phyloP scores from a whole-genome alignment of 345 rosid species.

The Melastoma malabathricum region DNA sequence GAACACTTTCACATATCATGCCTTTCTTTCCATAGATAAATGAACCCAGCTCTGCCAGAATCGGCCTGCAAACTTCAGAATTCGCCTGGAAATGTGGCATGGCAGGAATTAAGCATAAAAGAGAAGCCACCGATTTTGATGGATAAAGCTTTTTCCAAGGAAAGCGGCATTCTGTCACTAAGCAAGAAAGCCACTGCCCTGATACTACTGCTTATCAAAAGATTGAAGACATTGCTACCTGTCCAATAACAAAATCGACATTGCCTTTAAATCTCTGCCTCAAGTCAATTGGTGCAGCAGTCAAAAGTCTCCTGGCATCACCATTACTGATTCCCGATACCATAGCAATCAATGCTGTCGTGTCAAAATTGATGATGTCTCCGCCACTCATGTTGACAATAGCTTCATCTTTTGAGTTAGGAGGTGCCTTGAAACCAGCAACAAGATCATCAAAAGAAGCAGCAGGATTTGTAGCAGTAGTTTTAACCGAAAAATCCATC shows the following conservation, averaged over 20 bases:
- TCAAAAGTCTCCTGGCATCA: slow-evolving; percentile 40
- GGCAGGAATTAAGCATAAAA: background rate
- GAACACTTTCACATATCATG: slow-evolving; percentile 44
- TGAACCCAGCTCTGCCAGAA: slow-evolving; percentile 29
- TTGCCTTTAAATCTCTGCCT: slow-evolving; percentile 70
- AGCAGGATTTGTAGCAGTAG: slow-evolving; percentile 8
- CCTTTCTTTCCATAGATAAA: slow-evolving; percentile 40
- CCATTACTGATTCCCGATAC: slow-evolving; percentile 87
- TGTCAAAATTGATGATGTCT: slow-evolving; percentile 51
- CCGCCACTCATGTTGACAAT: slow-evolving; percentile 11
- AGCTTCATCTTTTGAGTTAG: slow-evolving; percentile 7
- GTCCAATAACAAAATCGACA: slow-evolving; percentile 54
- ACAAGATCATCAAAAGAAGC: slow-evolving; percentile 27
- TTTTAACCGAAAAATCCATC: slow-evolving; percentile 13
- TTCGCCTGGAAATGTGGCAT: slow-evolving; percentile 27
- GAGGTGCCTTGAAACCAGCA: slow-evolving; percentile 21
- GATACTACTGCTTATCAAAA: too few relatives aligned
- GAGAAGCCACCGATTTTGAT: background rate
- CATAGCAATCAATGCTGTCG: slow-evolving; percentile 75
- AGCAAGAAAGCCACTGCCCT: too few relatives aligned
- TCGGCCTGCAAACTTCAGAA: slow-evolving; percentile 51
- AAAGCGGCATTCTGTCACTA: too few relatives aligned
- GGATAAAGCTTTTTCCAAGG: too few relatives aligned
- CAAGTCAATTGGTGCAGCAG: slow-evolving; percentile 28
- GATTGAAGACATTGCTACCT: slow-evolving; percentile 24